Evolutionary conservation across 2,329 filamentous ascomycete genomes (phyloP).

Genomic region (Epichloe aotearoae): DNA sequence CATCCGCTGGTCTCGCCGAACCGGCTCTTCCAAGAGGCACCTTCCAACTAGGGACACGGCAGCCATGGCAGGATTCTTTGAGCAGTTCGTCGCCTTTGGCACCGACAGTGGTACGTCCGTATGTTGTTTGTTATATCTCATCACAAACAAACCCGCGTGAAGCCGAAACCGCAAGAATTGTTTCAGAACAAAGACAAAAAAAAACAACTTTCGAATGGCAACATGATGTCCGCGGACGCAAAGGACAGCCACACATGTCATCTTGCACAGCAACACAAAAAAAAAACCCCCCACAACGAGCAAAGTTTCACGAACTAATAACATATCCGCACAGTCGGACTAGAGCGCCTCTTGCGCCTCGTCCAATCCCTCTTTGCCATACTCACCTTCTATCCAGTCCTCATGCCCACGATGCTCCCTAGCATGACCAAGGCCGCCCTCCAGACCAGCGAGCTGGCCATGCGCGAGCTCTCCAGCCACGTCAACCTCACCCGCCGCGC

Average conservation of each 20-base stretch:
- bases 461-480: slow-evolving; percentile 24
- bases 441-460: slow-evolving; percentile 18
- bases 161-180: no score
- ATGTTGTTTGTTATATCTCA: not conserved
- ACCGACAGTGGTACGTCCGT: slow-evolving; percentile 33
- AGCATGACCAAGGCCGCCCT: slow-evolving; percentile 11
- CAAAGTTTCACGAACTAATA: not conserved
- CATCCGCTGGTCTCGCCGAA: no score
- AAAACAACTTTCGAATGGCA: no score
- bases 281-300: not conserved
- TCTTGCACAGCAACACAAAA: not conserved
- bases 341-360: slow-evolving; percentile 48
- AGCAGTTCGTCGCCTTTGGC: slow-evolving; percentile 30
- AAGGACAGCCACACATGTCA: no score
- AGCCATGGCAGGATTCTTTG: slow-evolving; percentile 15
- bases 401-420: slow-evolving; percentile 22
- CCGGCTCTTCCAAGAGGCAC: no score
- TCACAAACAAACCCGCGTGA: not conserved
- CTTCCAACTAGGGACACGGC: no score
- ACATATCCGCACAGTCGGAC: slow-evolving; percentile 30
- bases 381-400: slow-evolving; percentile 29
- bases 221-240: no score
- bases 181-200: not conserved
- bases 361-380: slow-evolving; percentile 39
- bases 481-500: slow-evolving; percentile 43